Base-by-base conservation (phyloP, 495 filamentous ascomycete species). In the Xylaria telfairii region DNA sequence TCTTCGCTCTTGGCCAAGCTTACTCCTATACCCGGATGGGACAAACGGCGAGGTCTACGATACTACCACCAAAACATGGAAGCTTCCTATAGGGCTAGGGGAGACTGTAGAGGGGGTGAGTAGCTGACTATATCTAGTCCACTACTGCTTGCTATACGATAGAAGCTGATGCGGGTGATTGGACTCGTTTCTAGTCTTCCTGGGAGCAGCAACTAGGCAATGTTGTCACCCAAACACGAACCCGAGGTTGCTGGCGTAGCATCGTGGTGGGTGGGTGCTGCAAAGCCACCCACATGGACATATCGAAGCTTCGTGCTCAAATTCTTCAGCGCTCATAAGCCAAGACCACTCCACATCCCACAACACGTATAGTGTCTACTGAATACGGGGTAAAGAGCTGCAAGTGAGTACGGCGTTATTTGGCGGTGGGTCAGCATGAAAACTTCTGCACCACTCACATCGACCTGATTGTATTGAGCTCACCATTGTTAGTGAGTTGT, bases 21-120 rank as follows among this genome's bases (percentile, higher is more conserved):
- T 92, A 65, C 87, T 92, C 49, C 67, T 91, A 56, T 92, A 91
- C 78, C 90, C 90, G 3, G 90, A 92, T 79, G 90, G 89, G 1
- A 90, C 90, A 19, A 87, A 88, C 47, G 90, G 89, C 3, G 87
- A 90, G 78, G 82, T 87, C 9, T 92, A 92, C 75, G 86, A 92
- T 75, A 87, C 89, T 7, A 77, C 73, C 0, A 89, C 86, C 5
- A 85, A 90, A 77, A 78, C 75, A 69, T 92, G 90, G 90, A 85
- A 83, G 75, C 76, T 78, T 65, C 80, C 79, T 3, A 71, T 61
- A 28, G 74, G 61, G 19, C 61, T 49, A 21, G 72, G 68, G 42
- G 59, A 26, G n/a, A n/a, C 64, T 13, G 69, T 64, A 19, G 73
- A 76, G 69, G 65, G 72, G 68, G 41, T 64, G 30, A 64, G 54